Base-by-base conservation (phyloP, 495 filamentous ascomycete species). In the Aspergillus affinis region DNA sequence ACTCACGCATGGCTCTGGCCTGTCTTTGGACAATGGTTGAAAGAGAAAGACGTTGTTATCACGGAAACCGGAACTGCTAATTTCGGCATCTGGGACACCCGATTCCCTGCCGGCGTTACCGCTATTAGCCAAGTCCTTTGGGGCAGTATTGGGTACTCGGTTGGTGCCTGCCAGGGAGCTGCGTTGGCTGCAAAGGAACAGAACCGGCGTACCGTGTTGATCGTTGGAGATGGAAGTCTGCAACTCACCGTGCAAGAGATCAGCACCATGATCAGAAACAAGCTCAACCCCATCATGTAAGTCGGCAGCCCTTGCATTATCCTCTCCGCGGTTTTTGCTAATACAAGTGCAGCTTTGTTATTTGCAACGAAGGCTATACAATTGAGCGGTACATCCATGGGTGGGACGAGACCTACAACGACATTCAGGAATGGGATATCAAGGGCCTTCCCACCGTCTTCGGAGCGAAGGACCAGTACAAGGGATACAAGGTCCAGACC, bases 1-100 rank as follows among this genome's bases (percentile, higher is more conserved):
- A 92, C 82, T 2, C 93, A 97, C 68, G 84, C 84, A 12, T 96
- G 88, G 86, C 81, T 97, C 59, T 97, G 93, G 92, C 90, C 90
- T 0, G 82, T 79, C 51, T 73, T 96, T 53, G 89, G 91, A 10
- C 82, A 89, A 61, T 96, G 89, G 83, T 72, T 96, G 21, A 79
- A 85, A 60, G 79, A 86, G 51, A 79, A 85, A 19, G 93, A 97
- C 65, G 83, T 96, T 53, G 79, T 97, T 46, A 84, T 96, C 49
- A 93, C 91, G 0, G 93, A 96, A 70, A 96, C 92, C 17, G 92
- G 93, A 51, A 96, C 92, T 4, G 81, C 91, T 29, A 93, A 91
- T 75, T 95, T 96, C 73, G 92, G 93, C 48, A 90, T 95, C 61
- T 91, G 88, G 84, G 91, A 96, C 56, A 92, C 90, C 30, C 86